phyloP scores from a whole-genome alignment of 1,139 yeast genomes.

The Lodderomyces metapsilosis region DNA sequence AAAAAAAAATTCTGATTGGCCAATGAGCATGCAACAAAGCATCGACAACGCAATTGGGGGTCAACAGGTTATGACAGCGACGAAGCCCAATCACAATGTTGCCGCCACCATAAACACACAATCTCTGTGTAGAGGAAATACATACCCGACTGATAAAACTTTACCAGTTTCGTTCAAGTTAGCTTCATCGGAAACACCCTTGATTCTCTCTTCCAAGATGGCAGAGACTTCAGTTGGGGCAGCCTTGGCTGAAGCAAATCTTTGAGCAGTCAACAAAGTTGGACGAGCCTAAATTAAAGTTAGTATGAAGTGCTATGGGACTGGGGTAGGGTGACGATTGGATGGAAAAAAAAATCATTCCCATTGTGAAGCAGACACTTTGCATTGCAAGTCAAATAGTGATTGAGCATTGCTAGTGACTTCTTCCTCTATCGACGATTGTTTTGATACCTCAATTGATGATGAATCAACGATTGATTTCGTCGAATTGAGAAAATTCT shows the following conservation, averaged over 20 bases:
- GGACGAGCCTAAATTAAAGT: slow-evolving; percentile 65
- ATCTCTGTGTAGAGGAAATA: slow-evolving; percentile 17
- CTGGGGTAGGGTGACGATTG: neutral
- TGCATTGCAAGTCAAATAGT: too few species aligned
- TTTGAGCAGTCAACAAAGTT: slow-evolving; percentile 58
- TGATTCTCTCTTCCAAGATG: slow-evolving; percentile 97
- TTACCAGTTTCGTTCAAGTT: slow-evolving; percentile 99
- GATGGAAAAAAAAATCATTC: neutral
- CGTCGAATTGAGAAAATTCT: neutral
- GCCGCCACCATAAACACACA: neutral
- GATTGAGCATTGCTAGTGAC: too few species aligned
- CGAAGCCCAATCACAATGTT: neutral
- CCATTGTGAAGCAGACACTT: too few species aligned
- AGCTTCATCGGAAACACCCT: slow-evolving; percentile 98
- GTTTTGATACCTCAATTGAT: slow-evolving; percentile 1
- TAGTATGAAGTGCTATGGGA: too few species aligned
- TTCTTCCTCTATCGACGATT: too few species aligned
- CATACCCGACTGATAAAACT: slow-evolving; percentile 95
- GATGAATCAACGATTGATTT: neutral
- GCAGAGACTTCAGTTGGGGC: slow-evolving; percentile 99
- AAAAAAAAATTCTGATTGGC: slow-evolving; percentile 3
- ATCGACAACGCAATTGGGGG: neutral
- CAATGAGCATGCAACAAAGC: slow-evolving; percentile 8
- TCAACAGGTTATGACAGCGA: neutral
- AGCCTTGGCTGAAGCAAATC: slow-evolving; percentile 96